phyloP scores from a whole-genome alignment of 495 filamentous ascomycete genomes.

The Talaromyces nanjingensis region DNA sequence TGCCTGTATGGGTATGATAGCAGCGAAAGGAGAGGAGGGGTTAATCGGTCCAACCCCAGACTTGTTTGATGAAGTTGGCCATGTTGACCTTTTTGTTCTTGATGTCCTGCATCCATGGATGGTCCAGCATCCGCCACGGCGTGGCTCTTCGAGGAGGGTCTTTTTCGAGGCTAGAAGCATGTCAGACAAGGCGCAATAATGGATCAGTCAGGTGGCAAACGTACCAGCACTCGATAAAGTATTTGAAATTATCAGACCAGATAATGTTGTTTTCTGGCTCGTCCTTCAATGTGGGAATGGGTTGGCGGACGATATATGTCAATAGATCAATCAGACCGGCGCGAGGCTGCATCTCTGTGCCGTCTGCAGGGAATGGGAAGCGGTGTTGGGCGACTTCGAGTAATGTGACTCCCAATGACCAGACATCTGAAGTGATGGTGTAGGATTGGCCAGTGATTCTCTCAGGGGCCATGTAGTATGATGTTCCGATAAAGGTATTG shows the following conservation, averaged over 20 bases:
- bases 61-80: slow-evolving; percentile 80
- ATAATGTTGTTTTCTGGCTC: slow-evolving; percentile 72
- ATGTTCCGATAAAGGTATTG: slow-evolving; percentile 97
- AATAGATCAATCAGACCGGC: slow-evolving; percentile 90
- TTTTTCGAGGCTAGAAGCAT: slow-evolving; percentile 74
- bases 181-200: slow-evolving; percentile 8
- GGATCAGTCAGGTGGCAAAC: slow-evolving; percentile 27
- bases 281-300: slow-evolving; percentile 93
- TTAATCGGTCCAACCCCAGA: slow-evolving; percentile 86
- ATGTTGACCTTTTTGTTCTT: slow-evolving; percentile 93
- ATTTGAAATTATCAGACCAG: slow-evolving; percentile 96
- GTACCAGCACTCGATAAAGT: slow-evolving; percentile 99
- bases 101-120: slow-evolving; percentile 98
- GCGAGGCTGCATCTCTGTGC: slow-evolving; percentile 81
- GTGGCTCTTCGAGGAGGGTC: slow-evolving; percentile 78
- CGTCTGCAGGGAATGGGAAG: slow-evolving; percentile 95
- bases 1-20: background rate
- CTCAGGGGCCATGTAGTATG: slow-evolving; percentile 98
- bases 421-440: slow-evolving; percentile 97
- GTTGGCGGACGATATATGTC: slow-evolving; percentile 94
- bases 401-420: slow-evolving; percentile 92
- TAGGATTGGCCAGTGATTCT: slow-evolving; percentile 95
- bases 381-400: slow-evolving; percentile 96
- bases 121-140: slow-evolving; percentile 98
- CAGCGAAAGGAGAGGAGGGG: background rate